These are phyloP conservation scores for Clavaria fumosa DNA, from an alignment of 768 basidiomycete species.

Conservation along the genomic window DNA sequence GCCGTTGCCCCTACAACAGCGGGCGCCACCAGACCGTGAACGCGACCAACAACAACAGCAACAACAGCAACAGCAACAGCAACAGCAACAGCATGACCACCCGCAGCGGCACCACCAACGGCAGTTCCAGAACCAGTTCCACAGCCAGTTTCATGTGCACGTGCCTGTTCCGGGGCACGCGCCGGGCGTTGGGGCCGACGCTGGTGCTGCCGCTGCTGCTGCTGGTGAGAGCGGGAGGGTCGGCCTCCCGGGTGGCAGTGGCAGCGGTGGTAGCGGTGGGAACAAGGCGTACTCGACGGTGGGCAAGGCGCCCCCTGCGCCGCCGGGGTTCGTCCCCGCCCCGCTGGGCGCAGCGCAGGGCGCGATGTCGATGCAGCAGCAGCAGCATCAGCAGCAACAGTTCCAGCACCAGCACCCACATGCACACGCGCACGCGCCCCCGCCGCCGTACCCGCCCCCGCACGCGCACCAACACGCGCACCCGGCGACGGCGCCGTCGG, in stretches of 20 bases:
- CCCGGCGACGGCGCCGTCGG: background rate
- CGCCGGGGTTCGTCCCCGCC: no score
- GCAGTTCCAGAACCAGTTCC: slow-evolving; percentile 20
- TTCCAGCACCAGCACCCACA: background rate
- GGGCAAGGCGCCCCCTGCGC: background rate
- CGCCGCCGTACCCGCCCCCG: background rate
- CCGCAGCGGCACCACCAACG: slow-evolving; percentile 9
- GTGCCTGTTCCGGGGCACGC: slow-evolving; percentile 1
- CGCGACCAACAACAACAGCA: slow-evolving; percentile 8
- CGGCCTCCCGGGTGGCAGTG: background rate
- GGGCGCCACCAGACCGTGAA: slow-evolving; percentile 2
- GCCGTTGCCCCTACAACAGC: no score
- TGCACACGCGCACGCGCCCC: background rate
- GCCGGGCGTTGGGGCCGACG: background rate
- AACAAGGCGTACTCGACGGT: slow-evolving; percentile 1
- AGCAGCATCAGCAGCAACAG: background rate
- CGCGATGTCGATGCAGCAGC: background rate
- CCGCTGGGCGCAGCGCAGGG: background rate
- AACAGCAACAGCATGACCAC: slow-evolving; percentile 7
- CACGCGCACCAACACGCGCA: background rate
- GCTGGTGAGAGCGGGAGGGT: background rate
- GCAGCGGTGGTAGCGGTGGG: slow-evolving; percentile 2
- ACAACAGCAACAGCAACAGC: slow-evolving; percentile 13
- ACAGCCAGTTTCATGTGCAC: slow-evolving; percentile 16
- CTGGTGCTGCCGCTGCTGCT: background rate